A percentile compares a stretch with the other conserved stretches of the same genome.
phyloP scores from a whole-genome alignment of 345 rosid genomes.

The Eutrema yunnanense region DNA sequence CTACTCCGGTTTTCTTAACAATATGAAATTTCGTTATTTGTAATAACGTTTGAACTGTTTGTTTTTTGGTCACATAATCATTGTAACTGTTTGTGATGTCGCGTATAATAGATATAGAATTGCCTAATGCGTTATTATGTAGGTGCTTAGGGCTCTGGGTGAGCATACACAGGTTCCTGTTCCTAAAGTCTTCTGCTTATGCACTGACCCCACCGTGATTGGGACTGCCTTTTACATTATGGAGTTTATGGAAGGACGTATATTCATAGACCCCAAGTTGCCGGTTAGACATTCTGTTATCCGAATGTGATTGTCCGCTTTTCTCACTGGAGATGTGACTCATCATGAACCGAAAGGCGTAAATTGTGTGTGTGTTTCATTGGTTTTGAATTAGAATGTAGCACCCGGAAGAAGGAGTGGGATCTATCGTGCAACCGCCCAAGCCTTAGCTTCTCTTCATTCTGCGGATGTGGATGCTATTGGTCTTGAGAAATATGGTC shows the following conservation, averaged over 20 bases:
- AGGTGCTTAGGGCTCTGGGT: slow-evolving; percentile 85
- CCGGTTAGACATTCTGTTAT: slow-evolving; percentile 38
- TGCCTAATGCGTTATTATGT: not conserved
- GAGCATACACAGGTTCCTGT: slow-evolving; percentile 76
- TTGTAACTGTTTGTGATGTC: not conserved
- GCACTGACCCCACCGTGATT: slow-evolving; percentile 58
- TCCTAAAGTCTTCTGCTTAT: slow-evolving; percentile 76
- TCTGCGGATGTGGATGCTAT: slow-evolving; percentile 67
- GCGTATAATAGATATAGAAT: not conserved
- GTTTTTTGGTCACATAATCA: not conserved
- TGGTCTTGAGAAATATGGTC: slow-evolving; percentile 76
- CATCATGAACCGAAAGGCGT: not conserved
- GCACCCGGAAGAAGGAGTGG: slow-evolving; percentile 55
- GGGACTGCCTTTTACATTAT: slow-evolving; percentile 93
- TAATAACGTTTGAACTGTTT: not conserved
- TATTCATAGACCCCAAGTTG: slow-evolving; percentile 65
- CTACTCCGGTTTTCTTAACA: not conserved
- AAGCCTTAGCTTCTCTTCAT: slow-evolving; percentile 76
- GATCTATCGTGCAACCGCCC: slow-evolving; percentile 64
- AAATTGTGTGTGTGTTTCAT: slow-evolving; percentile 4
- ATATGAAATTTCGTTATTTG: not conserved
- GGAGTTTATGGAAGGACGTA: slow-evolving; percentile 93
- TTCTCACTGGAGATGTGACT: not conserved
- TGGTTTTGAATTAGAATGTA: slow-evolving; percentile 45
- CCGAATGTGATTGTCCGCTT: not conserved